Conservation (phyloP, 768 basidiomycete species). For the Sistotremastrum suecicum region DNA sequence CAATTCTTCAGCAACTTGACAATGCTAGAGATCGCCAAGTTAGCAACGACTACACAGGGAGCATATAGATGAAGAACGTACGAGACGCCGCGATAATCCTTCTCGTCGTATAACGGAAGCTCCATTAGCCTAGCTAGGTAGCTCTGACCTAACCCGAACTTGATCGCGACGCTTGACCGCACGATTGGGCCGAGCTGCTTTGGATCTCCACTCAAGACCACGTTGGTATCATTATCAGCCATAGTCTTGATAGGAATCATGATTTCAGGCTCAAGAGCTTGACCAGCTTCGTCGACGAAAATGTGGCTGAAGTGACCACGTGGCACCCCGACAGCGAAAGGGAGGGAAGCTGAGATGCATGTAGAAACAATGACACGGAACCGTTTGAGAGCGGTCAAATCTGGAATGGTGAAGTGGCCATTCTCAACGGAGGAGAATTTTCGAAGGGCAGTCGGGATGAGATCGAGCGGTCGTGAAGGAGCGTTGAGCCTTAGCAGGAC, state of each 20-base stretch:
- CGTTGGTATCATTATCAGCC: constrained; percentile 35
- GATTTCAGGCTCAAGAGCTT: constrained; percentile 55
- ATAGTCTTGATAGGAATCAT: constrained; percentile 51
- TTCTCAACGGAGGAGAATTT: constrained; percentile 20
- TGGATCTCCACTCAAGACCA: constrained; percentile 55
- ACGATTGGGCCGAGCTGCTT: constrained; percentile 63
- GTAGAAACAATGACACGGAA: constrained; percentile 51
- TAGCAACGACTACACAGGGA: neutral
- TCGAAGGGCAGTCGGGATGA: constrained; percentile 24
- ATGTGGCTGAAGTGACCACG: constrained; percentile 55
- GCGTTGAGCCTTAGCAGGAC: constrained; percentile 43
- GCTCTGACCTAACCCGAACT: constrained; percentile 42
- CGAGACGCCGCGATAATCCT: constrained; percentile 15
- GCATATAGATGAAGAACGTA: constrained; percentile 6
- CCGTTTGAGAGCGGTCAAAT: constrained; percentile 18
- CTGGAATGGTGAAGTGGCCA: constrained; percentile 29
- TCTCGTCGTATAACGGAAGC: constrained; percentile 16
- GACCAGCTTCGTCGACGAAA: constrained; percentile 60
- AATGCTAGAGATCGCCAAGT: constrained; percentile 24
- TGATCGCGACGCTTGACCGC: constrained; percentile 38
- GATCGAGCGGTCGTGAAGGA: constrained; percentile 23
- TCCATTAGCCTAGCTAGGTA: constrained; percentile 49
- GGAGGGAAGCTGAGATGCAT: constrained; percentile 47
- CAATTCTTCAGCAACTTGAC: constrained; percentile 53
- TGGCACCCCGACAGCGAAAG: constrained; percentile 39